Conservation (phyloP, 164 flowering plant species). For the Chimonanthus praecox region DNA sequence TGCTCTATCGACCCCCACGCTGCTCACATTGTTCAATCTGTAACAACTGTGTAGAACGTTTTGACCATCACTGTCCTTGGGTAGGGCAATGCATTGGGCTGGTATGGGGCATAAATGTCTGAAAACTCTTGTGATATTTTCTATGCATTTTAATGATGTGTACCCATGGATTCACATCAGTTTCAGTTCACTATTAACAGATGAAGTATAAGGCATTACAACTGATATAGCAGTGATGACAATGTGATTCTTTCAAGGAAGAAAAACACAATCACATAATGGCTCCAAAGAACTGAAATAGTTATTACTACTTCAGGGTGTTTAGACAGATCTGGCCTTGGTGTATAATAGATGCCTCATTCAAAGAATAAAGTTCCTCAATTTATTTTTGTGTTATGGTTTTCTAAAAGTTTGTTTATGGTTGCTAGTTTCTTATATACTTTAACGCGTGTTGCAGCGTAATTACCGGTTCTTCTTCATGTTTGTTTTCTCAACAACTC, state of each 20-base stretch:
- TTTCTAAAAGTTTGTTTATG: background rate
- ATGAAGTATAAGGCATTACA: too few species aligned
- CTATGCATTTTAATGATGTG: background rate
- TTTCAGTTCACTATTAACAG: too few species aligned
- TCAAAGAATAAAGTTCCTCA: too few species aligned
- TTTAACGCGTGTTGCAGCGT: conserved; percentile 50
- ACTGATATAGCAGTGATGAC: too few species aligned
- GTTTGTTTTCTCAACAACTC: conserved; percentile 90
- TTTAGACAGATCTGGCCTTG: too few species aligned
- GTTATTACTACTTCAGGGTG: too few species aligned
- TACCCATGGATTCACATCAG: background rate
- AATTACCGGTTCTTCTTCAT: conserved; percentile 91
- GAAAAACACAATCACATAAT: too few species aligned
- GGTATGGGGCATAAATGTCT: conserved; percentile 39
- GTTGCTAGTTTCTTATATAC: background rate
- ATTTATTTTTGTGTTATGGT: background rate
- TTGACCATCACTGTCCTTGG: conserved; percentile 98
- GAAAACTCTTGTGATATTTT: background rate
- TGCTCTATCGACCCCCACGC: conserved; percentile 95
- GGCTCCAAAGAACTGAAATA: too few species aligned
- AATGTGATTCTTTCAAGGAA: too few species aligned
- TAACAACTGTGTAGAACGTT: conserved; percentile 86
- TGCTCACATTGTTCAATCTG: conserved; percentile 91
- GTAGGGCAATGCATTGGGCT: conserved; percentile 94
- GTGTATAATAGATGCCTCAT: too few species aligned